A percentile compares a stretch with the other conserved stretches of the same genome.
phyloP scores from a whole-genome alignment of 345 rosid genomes.

The Cardamine chenopodiifolia region DNA sequence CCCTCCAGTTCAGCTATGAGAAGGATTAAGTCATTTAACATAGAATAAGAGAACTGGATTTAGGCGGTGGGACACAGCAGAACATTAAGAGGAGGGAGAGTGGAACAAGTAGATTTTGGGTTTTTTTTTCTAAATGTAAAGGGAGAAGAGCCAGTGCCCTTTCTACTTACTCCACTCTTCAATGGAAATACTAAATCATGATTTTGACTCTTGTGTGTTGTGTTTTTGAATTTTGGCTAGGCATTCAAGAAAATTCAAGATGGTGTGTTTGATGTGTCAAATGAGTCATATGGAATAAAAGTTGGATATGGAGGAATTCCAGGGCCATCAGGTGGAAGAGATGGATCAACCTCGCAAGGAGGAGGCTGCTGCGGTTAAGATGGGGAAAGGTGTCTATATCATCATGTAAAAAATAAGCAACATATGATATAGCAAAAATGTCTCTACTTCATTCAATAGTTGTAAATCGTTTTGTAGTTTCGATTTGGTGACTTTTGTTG shows the following conservation, averaged over 20 bases:
- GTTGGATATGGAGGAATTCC: conserved; percentile 97
- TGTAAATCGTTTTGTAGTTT: conserved; percentile 38
- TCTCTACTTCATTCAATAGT: conserved; percentile 24
- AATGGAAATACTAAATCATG: neutral
- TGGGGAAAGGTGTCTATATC: conserved; percentile 24
- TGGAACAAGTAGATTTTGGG: neutral
- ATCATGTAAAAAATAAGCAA: conserved; percentile 13
- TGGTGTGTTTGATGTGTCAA: conserved; percentile 96
- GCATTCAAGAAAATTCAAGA: conserved; percentile 98
- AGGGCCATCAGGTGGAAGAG: conserved; percentile 91
- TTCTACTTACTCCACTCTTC: neutral
- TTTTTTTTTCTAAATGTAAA: neutral
- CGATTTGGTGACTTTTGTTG: conserved; percentile 31
- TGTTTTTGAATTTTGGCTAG: conserved; percentile 44
- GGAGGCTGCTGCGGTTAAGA: conserved; percentile 90
- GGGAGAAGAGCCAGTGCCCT: neutral
- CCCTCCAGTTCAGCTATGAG: neutral
- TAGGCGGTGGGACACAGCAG: neutral
- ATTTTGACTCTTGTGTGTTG: neutral
- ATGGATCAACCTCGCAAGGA: conserved; percentile 73
- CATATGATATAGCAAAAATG: conserved; percentile 27
- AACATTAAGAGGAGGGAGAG: neutral
- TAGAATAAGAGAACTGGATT: conserved; percentile 5
- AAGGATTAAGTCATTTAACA: neutral
- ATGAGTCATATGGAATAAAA: conserved; percentile 96